Base-by-base conservation (phyloP, 2,329 filamentous ascomycete species). In the Aspergillus felis region DNA sequence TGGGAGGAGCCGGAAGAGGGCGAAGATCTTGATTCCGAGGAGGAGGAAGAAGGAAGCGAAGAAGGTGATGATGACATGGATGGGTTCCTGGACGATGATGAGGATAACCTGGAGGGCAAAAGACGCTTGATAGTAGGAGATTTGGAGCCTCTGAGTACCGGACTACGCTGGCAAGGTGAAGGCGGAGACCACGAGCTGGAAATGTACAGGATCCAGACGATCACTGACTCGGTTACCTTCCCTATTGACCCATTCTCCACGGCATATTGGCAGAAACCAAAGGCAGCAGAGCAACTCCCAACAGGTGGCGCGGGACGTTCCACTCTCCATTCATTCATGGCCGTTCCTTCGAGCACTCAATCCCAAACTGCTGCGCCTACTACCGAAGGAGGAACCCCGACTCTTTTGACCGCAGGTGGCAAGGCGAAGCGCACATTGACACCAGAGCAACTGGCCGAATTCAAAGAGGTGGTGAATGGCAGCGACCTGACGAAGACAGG, bases 11-110 rank as follows among this genome's bases (percentile, higher is more conserved):
- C 85, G 35, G 77, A 92, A 82, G 79, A 92, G 83, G 88, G 89
- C 57, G 87, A 89, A 65, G 86, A 90, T 53, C 73, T 88, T 2
- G 77, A 82, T 51, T 84, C 83, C 3, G 86, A 88, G 57, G 84
- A 84, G 29, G 86, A 88, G 56, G 86, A 88, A 5, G 78, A 82
- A 9, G 80, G 81, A 54, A 84, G 81, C 55, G 81, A 84, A 4
- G 85, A 84, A 10, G 88, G 86, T n/a, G 89, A 90, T 17, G 89
- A 90, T 61, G 92, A 95, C 58, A 89, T 96, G 87, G 90, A 91
- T 3, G 92, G 87, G 20, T 97, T 97, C 68, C 79, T 97, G 1
- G 92, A 96, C 64, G 91, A 95, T 66, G 90, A 90, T 5, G 90
- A 95, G 54, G 90, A 94, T 73, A 67, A 72, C 7, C 68, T 83